These are phyloP conservation scores for Hydnomerulius pinastri DNA, from an alignment of 768 basidiomycete genomes.

Conservation along the genomic window DNA sequence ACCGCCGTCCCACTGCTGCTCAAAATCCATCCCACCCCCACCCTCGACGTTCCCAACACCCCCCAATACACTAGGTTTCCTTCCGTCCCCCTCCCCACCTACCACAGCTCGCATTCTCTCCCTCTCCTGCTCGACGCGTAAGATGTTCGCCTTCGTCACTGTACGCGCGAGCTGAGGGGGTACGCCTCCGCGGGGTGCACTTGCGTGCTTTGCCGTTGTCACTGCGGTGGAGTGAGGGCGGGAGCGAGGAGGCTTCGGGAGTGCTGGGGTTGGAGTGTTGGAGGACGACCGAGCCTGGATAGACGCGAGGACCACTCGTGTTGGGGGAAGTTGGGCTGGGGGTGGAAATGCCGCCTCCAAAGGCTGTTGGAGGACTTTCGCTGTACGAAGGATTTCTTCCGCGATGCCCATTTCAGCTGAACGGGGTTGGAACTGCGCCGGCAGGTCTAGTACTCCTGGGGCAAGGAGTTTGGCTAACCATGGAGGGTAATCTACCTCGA, in stretches of 20 bases:
- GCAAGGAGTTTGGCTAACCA: conserved; percentile 4
- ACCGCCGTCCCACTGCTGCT: neutral
- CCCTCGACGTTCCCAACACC: neutral
- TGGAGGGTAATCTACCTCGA: conserved; percentile 10
- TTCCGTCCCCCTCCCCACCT: conserved; percentile 4
- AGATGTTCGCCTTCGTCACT: conserved; percentile 28
- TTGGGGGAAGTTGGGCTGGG: neutral
- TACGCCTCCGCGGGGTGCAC: conserved; percentile 31
- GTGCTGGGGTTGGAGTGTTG: neutral
- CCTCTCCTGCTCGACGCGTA: conserved; percentile 26
- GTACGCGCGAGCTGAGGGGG: conserved; percentile 33
- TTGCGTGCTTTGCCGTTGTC: conserved; percentile 5
- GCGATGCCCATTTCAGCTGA: too few species aligned
- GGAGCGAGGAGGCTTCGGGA: conserved; percentile 6
- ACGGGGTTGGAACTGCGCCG: neutral
- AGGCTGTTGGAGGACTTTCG: neutral
- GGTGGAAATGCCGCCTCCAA: neutral
- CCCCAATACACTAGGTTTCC: conserved; percentile 32
- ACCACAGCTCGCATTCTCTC: conserved; percentile 18
- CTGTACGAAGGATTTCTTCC: too few species aligned
- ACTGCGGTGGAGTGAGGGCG: neutral
- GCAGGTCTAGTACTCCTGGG: neutral
- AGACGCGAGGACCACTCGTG: conserved; percentile 2
- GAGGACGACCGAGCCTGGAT: neutral
- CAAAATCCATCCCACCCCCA: conserved; percentile 1